These are phyloP conservation scores for Salix purpurea DNA, from an alignment of 345 rosid species.

Conservation along the genomic window DNA sequence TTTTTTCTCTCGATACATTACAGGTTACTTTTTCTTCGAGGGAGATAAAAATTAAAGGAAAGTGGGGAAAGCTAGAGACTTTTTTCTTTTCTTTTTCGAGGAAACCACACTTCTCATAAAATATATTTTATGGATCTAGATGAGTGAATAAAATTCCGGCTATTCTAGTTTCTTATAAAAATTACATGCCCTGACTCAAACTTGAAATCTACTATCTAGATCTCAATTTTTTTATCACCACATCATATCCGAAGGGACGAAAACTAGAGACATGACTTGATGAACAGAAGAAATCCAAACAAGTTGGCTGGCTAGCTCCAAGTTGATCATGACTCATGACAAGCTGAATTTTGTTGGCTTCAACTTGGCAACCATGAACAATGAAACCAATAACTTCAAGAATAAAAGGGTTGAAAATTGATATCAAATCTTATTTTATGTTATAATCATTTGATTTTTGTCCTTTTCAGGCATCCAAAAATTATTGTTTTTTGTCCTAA, in stretches of 20 bases:
- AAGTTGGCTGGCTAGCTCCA: neutral
- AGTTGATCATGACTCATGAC: neutral
- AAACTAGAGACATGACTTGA: neutral
- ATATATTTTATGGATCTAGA: too few species aligned
- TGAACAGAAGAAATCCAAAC: neutral
- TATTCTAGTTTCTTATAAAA: too few species aligned
- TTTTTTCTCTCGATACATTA: neutral
- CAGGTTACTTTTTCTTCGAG: neutral
- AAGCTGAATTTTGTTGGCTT: neutral
- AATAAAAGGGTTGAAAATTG: neutral
- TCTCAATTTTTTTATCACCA: too few species aligned
- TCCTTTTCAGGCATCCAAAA: slow-evolving; percentile 9
- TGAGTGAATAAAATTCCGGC: too few species aligned
- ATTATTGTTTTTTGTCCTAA: slow-evolving; percentile 19
- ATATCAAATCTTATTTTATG: neutral
- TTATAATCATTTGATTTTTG: slow-evolving; percentile 16
- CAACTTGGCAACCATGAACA: slow-evolving; percentile 4
- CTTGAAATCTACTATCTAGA: too few species aligned
- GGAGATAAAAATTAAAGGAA: neutral
- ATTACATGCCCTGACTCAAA: too few species aligned
- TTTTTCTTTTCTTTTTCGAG: too few species aligned
- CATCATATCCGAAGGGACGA: too few species aligned
- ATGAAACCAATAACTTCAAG: neutral
- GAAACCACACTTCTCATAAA: too few species aligned
- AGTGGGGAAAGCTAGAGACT: neutral